Percentiles rank a stretch among this genome's conserved stretches.
Evolutionary conservation across 2,329 filamentous ascomycete species (phyloP).

Genomic region (Fusarium pininemorale): DNA sequence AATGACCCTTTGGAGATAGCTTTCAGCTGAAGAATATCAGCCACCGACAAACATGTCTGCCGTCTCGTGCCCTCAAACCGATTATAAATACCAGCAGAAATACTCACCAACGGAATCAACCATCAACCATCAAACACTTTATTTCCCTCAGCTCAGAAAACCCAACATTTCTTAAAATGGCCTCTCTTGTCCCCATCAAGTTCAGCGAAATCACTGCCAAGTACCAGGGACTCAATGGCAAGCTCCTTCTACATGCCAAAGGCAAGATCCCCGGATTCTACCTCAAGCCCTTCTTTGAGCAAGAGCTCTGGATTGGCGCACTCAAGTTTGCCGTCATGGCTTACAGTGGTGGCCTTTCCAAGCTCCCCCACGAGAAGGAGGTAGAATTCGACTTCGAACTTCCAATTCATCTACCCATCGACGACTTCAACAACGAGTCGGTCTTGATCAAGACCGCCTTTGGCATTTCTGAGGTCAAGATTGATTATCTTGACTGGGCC

Average conservation of each 20-base stretch:
- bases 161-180: background rate
- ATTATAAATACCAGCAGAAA: background rate
- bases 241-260: background rate
- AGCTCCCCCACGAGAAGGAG: background rate
- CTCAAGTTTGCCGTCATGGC: background rate
- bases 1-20: background rate
- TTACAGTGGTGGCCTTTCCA: background rate
- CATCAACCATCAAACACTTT: background rate
- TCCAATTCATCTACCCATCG: background rate
- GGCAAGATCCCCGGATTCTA: background rate
- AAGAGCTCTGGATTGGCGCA: background rate
- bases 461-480: background rate
- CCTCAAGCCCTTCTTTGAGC: background rate
- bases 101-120: background rate
- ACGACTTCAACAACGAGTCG: background rate
- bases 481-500: background rate
- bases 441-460: background rate
- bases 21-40: background rate
- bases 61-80: fast-evolving
- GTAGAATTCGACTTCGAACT: background rate
- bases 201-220: background rate
- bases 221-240: background rate
- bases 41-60: background rate
- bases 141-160: background rate
- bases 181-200: background rate